Evolutionary conservation across 495 filamentous ascomycete genomes (phyloP).

Genomic region (Penicillium salamii): DNA sequence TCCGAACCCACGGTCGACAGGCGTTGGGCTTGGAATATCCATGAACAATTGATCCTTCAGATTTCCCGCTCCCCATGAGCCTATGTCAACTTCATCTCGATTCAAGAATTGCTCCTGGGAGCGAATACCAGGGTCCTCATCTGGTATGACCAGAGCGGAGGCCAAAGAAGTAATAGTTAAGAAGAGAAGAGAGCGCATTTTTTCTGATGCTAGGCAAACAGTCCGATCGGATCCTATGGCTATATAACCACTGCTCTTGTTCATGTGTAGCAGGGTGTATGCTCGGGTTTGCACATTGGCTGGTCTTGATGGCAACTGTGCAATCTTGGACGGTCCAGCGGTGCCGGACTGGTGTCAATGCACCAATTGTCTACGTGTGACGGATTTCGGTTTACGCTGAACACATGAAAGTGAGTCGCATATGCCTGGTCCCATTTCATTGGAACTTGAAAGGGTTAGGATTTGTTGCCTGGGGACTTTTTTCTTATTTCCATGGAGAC

Average conservation of each 20-base stretch:
- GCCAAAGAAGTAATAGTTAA: slow-evolving; percentile 51
- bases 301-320: background rate
- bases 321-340: background rate
- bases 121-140: slow-evolving; percentile 39
- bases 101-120: background rate
- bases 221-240: background rate
- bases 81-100: background rate
- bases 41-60: too few relatives aligned
- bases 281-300: background rate
- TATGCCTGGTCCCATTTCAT: too few relatives aligned
- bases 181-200: slow-evolving; percentile 46
- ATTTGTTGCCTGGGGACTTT: too few relatives aligned
- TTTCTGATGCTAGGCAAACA: slow-evolving; percentile 1
- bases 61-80: slow-evolving; percentile 2
- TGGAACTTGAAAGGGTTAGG: too few relatives aligned
- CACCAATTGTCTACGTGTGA: background rate
- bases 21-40: too few relatives aligned
- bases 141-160: slow-evolving; percentile 59
- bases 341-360: background rate
- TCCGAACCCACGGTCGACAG: too few relatives aligned
- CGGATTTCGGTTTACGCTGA: background rate
- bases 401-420: too few relatives aligned
- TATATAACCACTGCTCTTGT: background rate
- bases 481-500: too few relatives aligned
- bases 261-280: background rate